Percentiles rank a stretch among this genome's conserved stretches.
Evolutionary conservation across 176 grass and related monocot genomes (phyloP).

Genomic region (Rhynchospora tenuis): DNA sequence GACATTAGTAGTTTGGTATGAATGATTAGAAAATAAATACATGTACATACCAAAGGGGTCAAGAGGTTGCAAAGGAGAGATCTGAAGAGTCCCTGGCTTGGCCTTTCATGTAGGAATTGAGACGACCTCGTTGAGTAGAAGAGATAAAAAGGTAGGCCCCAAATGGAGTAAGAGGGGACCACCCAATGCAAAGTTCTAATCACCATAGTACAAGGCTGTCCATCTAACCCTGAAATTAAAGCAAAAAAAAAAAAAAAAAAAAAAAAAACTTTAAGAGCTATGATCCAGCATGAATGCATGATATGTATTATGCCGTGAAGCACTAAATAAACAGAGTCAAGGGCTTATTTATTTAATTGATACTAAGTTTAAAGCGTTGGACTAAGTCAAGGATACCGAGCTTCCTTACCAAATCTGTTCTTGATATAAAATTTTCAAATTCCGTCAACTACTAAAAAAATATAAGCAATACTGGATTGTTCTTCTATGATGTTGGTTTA

Average conservation of each 20-base stretch:
- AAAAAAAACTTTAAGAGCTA: background rate
- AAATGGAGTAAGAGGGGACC: constrained; percentile 96
- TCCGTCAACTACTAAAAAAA: background rate
- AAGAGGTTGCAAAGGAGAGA: constrained; percentile 64
- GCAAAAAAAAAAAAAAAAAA: background rate
- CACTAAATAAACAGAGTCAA: background rate
- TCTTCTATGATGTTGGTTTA: background rate
- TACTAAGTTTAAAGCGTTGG: background rate
- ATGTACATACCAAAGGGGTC: constrained; percentile 53
- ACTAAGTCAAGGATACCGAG: background rate
- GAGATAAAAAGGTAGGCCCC: constrained; percentile 88
- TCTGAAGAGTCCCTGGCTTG: constrained; percentile 55
- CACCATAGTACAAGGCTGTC: constrained; percentile 80
- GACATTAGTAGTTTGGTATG: background rate
- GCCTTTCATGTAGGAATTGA: constrained; percentile 83
- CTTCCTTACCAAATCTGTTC: background rate
- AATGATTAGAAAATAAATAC: background rate
- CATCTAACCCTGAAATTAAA: constrained; percentile 44
- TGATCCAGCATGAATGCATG: background rate
- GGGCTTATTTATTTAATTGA: background rate
- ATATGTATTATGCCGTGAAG: background rate
- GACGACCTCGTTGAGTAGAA: constrained; percentile 86
- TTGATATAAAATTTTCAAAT: background rate
- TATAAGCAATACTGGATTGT: background rate
- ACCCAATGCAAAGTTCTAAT: constrained; percentile 89